Evolutionary conservation across 306 rosid genomes (phyloP), one percentile per base, ranked within the genome.

Genomic region (Glycyrrhiza uralensis): DNA sequence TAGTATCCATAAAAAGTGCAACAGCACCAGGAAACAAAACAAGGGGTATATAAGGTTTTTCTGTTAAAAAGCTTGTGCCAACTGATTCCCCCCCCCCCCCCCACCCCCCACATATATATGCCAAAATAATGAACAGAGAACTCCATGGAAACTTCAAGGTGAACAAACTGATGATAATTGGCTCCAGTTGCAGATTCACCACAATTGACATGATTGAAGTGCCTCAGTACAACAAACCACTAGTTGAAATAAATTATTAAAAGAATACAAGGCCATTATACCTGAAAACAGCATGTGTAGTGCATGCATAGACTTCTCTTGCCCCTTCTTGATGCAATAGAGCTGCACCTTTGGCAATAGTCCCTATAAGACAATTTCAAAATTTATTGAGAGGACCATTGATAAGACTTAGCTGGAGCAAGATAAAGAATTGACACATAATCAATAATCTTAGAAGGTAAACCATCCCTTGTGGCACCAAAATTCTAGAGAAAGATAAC

Each of bases 301-400:
- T 81, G 82, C 96, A 92, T 12, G 98, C 98, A 86, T 92, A 92
- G 74, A 92, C 98, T 86, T 92, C 98, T 83, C 96, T 85, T 44
- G 96, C 98, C 58, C 98, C 98, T 79, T 85, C 98, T 82, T 92
- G 98, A 81, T 92, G 98, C 77, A 92, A 87, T n/a, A 92, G 82
- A 29, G 86, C 89, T 42, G 98, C 98, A 79, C 98, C 98, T 82
- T 92, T 90, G 46, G 88, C 64, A 66, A 92, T 90, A 46, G 98
- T 92, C 64, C 98, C 98, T 90, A 63, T 30, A 79, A 65, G 69
- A 73, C 33, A 77, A 76, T 68, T 47, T 28, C 3, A 44, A 9
- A 39, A 28, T 33, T 68, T 14, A 28, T 18, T 32, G 24, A 24
- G 57, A 57, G 33, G 60, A 49, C 22, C 67, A 42, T 22, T 54